phyloP scores from a whole-genome alignment of 2,329 filamentous ascomycete genomes.

The Claviceps quebecensis region DNA sequence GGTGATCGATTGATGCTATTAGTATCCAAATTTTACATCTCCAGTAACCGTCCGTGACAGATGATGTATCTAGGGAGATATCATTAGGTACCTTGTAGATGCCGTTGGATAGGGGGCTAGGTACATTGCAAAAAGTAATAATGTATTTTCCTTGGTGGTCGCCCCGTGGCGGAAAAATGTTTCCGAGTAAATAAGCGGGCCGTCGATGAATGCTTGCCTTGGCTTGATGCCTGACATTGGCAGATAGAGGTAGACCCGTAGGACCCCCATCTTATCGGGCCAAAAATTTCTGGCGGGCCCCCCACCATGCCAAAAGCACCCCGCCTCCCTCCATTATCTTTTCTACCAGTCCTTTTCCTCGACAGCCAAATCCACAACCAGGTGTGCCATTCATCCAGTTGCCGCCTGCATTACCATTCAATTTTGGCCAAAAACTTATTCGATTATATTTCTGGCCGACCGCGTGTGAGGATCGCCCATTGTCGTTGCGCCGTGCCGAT shows the following conservation, averaged over 20 bases:
- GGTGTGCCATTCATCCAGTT: slow-evolving; percentile 7
- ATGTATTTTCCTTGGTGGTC: neutral
- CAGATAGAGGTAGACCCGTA: neutral
- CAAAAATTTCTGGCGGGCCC: slow-evolving; percentile 21
- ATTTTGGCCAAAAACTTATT: slow-evolving; percentile 7
- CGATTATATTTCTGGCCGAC: slow-evolving; percentile 1
- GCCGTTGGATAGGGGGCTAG: too few species aligned
- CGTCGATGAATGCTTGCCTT: slow-evolving; percentile 13
- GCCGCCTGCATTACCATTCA: slow-evolving; percentile 9
- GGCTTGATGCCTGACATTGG: slow-evolving; percentile 22
- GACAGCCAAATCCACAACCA: slow-evolving; percentile 1
- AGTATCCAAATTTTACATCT: too few species aligned
- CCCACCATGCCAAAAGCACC: slow-evolving; percentile 26
- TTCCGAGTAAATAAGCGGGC: neutral
- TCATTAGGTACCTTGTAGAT: too few species aligned
- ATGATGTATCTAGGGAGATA: too few species aligned
- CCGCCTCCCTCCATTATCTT: slow-evolving; percentile 20
- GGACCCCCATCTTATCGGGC: slow-evolving; percentile 10
- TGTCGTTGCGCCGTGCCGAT: neutral
- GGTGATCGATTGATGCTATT: too few species aligned
- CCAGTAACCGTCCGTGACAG: too few species aligned
- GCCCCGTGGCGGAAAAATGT: too few species aligned
- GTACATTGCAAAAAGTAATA: neutral
- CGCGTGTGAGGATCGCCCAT: neutral
- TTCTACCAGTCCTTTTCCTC: slow-evolving; percentile 3